Percentiles rank a stretch among this genome's conserved stretches.
Evolutionary conservation across 805 yeast species (phyloP).

Genomic region (Kodamaea jinghongensis): DNA sequence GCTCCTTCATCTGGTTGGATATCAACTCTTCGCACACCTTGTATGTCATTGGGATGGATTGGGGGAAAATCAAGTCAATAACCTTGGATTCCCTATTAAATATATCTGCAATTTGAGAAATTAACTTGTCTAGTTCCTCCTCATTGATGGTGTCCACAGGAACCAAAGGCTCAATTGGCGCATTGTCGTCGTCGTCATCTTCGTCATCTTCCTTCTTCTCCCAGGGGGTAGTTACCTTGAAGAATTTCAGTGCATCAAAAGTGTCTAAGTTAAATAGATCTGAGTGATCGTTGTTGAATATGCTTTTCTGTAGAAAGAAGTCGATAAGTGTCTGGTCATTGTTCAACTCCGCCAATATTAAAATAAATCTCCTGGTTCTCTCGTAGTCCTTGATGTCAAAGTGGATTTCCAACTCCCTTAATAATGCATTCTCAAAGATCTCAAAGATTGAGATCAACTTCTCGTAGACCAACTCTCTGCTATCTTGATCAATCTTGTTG

Average conservation of each 20-base stretch:
- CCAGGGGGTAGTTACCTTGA: constrained; percentile 5
- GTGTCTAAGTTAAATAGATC: constrained; percentile 29
- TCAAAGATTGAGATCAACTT: constrained; percentile 58
- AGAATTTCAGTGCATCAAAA: constrained; percentile 24
- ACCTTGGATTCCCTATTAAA: constrained; percentile 38
- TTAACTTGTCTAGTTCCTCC: constrained; percentile 21
- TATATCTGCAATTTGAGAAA: constrained; percentile 26
- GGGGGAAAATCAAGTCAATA: constrained; percentile 46
- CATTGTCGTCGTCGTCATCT: neutral
- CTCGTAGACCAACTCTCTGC: constrained; percentile 29
- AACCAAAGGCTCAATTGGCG: neutral
- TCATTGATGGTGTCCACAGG: constrained; percentile 12
- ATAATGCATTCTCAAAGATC: constrained; percentile 66
- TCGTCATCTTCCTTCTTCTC: constrained; percentile 9
- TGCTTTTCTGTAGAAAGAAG: constrained; percentile 42
- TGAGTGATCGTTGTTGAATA: constrained; percentile 35
- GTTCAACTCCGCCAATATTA: constrained; percentile 32
- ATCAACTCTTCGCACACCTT: constrained; percentile 47
- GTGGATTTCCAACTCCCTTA: constrained; percentile 64
- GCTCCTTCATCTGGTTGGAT: constrained; percentile 37
- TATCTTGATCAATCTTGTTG: constrained; percentile 34
- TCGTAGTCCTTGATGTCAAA: constrained; percentile 46
- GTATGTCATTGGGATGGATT: constrained; percentile 44
- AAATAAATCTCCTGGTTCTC: constrained; percentile 34
- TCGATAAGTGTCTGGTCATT: constrained; percentile 44